Evolutionary conservation across 2,329 filamentous ascomycete species (phyloP), one percentile per base, ranked within the genome.

Genomic region (Saccharata proteae): DNA sequence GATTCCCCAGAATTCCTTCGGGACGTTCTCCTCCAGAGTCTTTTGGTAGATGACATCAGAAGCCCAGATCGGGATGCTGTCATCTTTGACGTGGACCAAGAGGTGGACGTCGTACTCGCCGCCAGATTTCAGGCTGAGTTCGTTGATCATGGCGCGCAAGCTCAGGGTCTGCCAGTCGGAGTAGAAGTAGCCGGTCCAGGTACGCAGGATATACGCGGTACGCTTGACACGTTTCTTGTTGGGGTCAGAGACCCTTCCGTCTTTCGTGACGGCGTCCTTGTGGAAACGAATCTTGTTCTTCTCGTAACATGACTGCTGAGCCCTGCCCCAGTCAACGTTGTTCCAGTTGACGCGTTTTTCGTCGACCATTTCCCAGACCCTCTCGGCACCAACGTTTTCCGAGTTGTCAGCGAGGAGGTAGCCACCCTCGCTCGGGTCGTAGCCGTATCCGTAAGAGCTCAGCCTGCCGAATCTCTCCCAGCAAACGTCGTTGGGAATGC

Each of bases 51-150:
- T 66, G 27, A 74, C 71, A 31, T 75, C 64, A 42, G 83, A 78
- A 1, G 80, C 79, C 77, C 80, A 90, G 45, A 93, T 74, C 6
- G 81, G 80, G 39, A 85, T 62, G 38, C 63, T 68, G 34, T 73
- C 70, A 46, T 92, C 80, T 55, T 82, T 85, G 45, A 92, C 77
- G 52, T 93, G 83, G 6, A 93, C 74, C 2, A 93, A 68, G 13
- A 93, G 68, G 48, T 92, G 81, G 3, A 93, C 72, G 42, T 90
- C 80, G 52, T 93, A 93, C 44, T 88, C 80, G 19, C 80, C 83
- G 15, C 84, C 83, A 4, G 83, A 86, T 30, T 80, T 77, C 34
- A 93, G 62, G 1, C 77, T 71, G 8, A 93, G 64, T 52, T 94
- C 86, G 14, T 77, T 72, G 47, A 94, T 84, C 56, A 93, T 72